Percentiles rank a stretch among this genome's conserved stretches.
Conservation (phyloP, 768 basidiomycete species). For the Leccinum boreale region DNA sequence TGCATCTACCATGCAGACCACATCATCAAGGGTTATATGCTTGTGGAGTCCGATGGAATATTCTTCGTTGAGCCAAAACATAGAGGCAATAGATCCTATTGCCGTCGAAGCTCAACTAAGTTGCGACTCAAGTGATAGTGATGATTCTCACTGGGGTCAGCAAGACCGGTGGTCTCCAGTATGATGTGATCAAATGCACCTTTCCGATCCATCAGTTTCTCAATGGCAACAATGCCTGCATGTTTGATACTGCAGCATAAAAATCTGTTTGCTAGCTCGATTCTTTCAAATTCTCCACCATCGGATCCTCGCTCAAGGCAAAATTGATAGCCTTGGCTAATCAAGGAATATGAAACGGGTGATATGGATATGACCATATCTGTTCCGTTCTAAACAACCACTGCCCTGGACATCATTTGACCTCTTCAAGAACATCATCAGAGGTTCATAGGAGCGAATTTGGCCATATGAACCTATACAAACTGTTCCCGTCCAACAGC, state of each 20-base stretch:
- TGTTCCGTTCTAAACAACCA: not conserved
- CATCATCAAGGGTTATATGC: constrained; percentile 47
- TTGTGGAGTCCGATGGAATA: constrained; percentile 62
- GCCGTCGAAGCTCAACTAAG: constrained; percentile 1
- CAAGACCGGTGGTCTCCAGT: constrained; percentile 92
- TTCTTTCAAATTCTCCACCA: constrained; percentile 70
- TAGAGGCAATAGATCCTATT: constrained; percentile 77
- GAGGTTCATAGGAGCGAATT: not conserved
- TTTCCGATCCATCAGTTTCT: constrained; percentile 82
- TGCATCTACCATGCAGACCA: constrained; percentile 85
- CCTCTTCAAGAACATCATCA: constrained; percentile 48
- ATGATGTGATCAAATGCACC: constrained; percentile 94
- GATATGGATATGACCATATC: not conserved
- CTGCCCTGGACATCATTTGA: constrained; percentile 40
- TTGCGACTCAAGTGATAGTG: not conserved
- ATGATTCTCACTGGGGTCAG: constrained; percentile 74
- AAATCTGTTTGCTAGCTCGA: constrained; percentile 92
- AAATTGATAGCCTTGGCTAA: constrained; percentile 86
- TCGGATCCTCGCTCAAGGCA: constrained; percentile 59
- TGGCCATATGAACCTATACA: constrained; percentile 65
- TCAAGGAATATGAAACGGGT: not conserved
- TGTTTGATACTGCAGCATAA: constrained; percentile 99
- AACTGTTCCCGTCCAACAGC: constrained; percentile 82
- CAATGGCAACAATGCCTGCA: constrained; percentile 87
- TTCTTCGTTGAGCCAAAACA: constrained; percentile 88